phyloP scores from a whole-genome alignment of 305 asterid genomes.

The Stenogyne calaminthoides region DNA sequence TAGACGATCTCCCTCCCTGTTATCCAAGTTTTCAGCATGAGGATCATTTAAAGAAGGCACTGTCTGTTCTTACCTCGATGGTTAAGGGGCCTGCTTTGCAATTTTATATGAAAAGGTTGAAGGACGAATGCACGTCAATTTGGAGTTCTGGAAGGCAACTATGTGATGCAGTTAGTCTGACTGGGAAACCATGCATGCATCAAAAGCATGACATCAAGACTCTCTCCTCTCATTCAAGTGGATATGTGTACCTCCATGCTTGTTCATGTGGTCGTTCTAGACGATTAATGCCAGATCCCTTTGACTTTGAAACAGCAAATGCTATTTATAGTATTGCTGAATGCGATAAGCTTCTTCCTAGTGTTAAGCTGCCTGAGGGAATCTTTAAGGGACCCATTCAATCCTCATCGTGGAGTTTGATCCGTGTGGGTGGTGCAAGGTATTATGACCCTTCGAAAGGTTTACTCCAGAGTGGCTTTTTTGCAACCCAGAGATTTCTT shows the following conservation, averaged over 20 bases:
- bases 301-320: slow-evolving; percentile 87
- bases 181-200: slow-evolving; percentile 96
- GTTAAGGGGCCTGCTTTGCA: slow-evolving; percentile 87
- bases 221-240: slow-evolving; percentile 77
- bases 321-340: slow-evolving; percentile 56
- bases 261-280: slow-evolving; percentile 99
- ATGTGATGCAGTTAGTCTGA: slow-evolving; percentile 94
- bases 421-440: slow-evolving; percentile 84
- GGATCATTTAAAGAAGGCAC: slow-evolving; percentile 73
- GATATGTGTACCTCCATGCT: slow-evolving; percentile 91
- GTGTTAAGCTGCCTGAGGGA: slow-evolving; percentile 55
- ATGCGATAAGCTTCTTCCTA: slow-evolving; percentile 92
- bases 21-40: slow-evolving; percentile 87
- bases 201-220: slow-evolving; percentile 58
- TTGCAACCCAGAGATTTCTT: slow-evolving; percentile 75
- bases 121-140: slow-evolving; percentile 79
- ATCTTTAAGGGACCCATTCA: slow-evolving; percentile 52
- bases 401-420: slow-evolving; percentile 73
- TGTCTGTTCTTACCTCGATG: slow-evolving; percentile 61
- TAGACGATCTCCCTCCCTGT: slow-evolving; percentile 72
- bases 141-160: slow-evolving; percentile 93
- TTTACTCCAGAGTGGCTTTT: slow-evolving; percentile 90
- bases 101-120: slow-evolving; percentile 57
- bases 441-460: slow-evolving; percentile 88
- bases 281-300: slow-evolving; percentile 79